phyloP scores from a whole-genome alignment of 768 basidiomycete species.

The Hericium coralloides region DNA sequence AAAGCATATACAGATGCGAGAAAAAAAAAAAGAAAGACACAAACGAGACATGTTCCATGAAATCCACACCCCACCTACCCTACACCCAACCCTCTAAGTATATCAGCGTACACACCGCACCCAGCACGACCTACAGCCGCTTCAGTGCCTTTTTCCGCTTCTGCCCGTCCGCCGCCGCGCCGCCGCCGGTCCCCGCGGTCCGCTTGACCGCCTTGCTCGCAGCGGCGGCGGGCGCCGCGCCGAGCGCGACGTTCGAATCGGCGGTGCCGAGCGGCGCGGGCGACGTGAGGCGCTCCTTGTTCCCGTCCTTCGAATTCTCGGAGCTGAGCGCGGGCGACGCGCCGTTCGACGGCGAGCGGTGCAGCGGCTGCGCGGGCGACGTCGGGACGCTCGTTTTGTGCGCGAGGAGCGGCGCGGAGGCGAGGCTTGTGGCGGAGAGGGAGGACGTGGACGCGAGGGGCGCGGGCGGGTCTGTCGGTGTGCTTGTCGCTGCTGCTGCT shows the following conservation, averaged over 20 bases:
- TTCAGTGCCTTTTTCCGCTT: constrained; percentile 88
- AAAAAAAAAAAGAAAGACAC: background rate
- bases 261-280: constrained; percentile 65
- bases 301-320: constrained; percentile 20
- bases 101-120: background rate
- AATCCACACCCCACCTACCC: background rate
- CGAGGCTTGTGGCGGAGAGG: constrained; percentile 21
- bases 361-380: constrained; percentile 30
- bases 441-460: constrained; percentile 20
- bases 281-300: constrained; percentile 56
- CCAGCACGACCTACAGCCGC: constrained; percentile 42
- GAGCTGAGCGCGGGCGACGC: constrained; percentile 23
- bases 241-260: constrained; percentile 48
- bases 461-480: constrained; percentile 19
- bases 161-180: constrained; percentile 39
- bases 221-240: constrained; percentile 23
- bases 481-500: constrained; percentile 19
- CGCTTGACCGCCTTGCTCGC: constrained; percentile 62
- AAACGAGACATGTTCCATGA: background rate
- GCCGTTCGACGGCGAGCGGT: constrained; percentile 30
- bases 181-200: constrained; percentile 42
- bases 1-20: background rate
- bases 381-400: constrained; percentile 18
- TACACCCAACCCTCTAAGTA: background rate
- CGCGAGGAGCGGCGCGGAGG: constrained; percentile 21